Conservation (phyloP, 2,329 filamentous ascomycete species). For the Graphilbum fragrans region DNA sequence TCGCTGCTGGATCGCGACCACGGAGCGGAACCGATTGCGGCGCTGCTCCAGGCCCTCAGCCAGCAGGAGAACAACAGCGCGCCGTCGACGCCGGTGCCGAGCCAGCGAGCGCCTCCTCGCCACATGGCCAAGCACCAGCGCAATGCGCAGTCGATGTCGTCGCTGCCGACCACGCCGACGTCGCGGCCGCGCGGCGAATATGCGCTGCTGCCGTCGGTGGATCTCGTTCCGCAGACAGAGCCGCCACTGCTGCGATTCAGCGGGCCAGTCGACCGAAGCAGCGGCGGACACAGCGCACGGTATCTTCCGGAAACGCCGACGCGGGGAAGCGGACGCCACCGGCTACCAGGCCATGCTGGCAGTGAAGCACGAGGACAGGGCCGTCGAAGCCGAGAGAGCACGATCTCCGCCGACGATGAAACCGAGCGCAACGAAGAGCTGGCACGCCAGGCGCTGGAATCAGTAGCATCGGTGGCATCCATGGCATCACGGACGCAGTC, state of each 20-base stretch:
- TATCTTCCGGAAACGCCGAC: slow-evolving; percentile 32
- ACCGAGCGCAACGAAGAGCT: slow-evolving; percentile 35
- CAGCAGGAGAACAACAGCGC: slow-evolving; percentile 67
- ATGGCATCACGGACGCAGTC: slow-evolving; percentile 24
- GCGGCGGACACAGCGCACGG: slow-evolving; percentile 13
- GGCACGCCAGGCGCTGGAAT: slow-evolving; percentile 39
- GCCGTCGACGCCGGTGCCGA: slow-evolving; percentile 53
- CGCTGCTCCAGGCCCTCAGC: slow-evolving; percentile 69
- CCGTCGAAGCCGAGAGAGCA: slow-evolving; percentile 70
- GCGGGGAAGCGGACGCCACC: slow-evolving; percentile 7
- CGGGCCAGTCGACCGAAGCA: neutral
- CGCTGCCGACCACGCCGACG: slow-evolving; percentile 66
- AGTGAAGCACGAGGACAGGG: slow-evolving; percentile 24
- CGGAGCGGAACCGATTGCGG: slow-evolving; percentile 58
- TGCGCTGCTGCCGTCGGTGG: slow-evolving; percentile 46
- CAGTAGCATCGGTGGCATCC: slow-evolving; percentile 40
- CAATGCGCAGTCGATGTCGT: slow-evolving; percentile 73
- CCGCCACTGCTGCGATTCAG: slow-evolving; percentile 26
- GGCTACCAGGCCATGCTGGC: slow-evolving; percentile 4
- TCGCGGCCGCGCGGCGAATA: slow-evolving; percentile 35
- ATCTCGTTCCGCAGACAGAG: slow-evolving; percentile 50
- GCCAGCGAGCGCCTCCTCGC: slow-evolving; percentile 31
- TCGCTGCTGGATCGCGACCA: slow-evolving; percentile 31
- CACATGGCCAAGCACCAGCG: slow-evolving; percentile 54
- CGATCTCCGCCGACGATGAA: slow-evolving; percentile 56